Percentiles rank a stretch among this genome's conserved stretches.
phyloP scores from a whole-genome alignment of 2,329 filamentous ascomycete genomes.

The Chrysoporthe cubensis region DNA sequence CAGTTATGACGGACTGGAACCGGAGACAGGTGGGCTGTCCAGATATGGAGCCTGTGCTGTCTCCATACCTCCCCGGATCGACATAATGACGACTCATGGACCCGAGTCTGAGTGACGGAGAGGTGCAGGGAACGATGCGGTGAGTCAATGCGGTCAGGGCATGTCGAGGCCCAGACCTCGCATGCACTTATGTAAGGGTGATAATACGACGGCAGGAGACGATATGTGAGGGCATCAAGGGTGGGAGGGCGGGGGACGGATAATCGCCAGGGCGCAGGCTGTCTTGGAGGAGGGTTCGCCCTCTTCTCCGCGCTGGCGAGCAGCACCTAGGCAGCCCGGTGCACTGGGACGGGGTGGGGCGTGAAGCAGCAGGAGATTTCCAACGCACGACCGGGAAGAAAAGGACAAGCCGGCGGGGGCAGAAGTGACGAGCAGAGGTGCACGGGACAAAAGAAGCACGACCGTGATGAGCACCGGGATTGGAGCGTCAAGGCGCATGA shows the following conservation, averaged over 20 bases:
- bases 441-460: conserved; percentile 8
- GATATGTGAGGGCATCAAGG: conserved; percentile 20
- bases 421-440: background rate
- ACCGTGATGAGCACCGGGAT: conserved; percentile 8
- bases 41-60: conserved; percentile 11
- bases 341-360: conserved; percentile 14
- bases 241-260: background rate
- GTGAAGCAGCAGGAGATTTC: conserved; percentile 10
- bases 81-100: conserved; percentile 25
- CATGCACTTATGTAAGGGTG: conserved; percentile 1
- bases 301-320: background rate
- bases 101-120: conserved; percentile 9
- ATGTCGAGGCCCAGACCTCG: background rate
- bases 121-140: conserved; percentile 19
- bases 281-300: conserved; percentile 8
- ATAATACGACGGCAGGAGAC: background rate
- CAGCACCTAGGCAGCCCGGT: conserved; percentile 7
- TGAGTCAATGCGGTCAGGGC: conserved; percentile 18
- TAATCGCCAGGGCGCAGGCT: conserved; percentile 11
- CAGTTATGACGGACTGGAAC: conserved; percentile 22
- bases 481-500: background rate
- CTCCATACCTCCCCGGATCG: conserved; percentile 20
- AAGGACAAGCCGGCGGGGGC: background rate
- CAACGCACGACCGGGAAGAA: conserved; percentile 7
- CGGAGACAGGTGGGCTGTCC: conserved; percentile 12